phyloP scores from a whole-genome alignment of 2,329 filamentous ascomycete species.

The Simplicillium aogashimaense region DNA sequence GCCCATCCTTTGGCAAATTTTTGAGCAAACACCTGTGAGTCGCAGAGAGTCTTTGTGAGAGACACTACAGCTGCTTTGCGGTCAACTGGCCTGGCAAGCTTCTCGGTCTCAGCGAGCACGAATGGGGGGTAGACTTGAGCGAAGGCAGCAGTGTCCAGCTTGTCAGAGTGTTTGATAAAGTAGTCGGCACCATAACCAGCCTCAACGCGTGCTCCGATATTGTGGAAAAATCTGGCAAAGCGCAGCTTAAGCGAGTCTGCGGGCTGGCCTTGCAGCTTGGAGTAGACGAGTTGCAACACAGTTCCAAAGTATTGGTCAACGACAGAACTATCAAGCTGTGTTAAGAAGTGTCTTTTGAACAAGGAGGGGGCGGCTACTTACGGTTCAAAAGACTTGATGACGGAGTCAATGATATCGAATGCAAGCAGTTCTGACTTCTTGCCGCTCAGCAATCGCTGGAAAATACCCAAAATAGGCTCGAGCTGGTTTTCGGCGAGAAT shows the following conservation, averaged over 20 bases:
- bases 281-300: conserved; percentile 75
- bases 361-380: conserved; percentile 30
- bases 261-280: conserved; percentile 55
- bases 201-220: conserved; percentile 69
- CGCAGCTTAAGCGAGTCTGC: conserved; percentile 76
- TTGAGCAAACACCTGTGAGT: conserved; percentile 73
- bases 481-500: conserved; percentile 74
- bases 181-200: conserved; percentile 85
- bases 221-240: conserved; percentile 91
- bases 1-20: conserved; percentile 85
- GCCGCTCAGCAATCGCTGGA: conserved; percentile 75
- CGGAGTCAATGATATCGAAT: conserved; percentile 81
- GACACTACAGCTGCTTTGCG: conserved; percentile 91
- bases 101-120: conserved; percentile 81
- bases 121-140: conserved; percentile 76
- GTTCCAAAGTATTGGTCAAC: conserved; percentile 70
- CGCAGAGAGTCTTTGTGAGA: conserved; percentile 82
- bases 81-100: conserved; percentile 77
- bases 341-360: conserved; percentile 11
- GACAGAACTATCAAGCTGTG: conserved; percentile 32
- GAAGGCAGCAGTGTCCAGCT: conserved; percentile 72
- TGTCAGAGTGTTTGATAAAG: conserved; percentile 77
- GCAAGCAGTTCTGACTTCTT: conserved; percentile 80
- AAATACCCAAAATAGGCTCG: conserved; percentile 85
- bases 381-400: conserved; percentile 64